phyloP scores from a whole-genome alignment of 257 asterid species.

The Henckelia pumila region DNA sequence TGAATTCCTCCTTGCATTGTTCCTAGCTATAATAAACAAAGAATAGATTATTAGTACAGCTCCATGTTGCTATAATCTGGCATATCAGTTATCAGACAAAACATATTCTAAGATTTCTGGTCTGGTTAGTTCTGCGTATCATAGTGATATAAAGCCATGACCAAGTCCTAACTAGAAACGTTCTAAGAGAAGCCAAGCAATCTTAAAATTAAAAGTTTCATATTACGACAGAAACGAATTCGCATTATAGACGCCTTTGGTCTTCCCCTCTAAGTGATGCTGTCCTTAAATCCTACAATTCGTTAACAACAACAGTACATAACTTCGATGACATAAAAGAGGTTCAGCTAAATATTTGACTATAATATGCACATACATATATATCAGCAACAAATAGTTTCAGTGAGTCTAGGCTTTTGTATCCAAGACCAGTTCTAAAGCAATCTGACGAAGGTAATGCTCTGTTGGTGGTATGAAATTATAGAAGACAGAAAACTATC shows the following conservation, averaged over 20 bases:
- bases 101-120: too few species aligned
- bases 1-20: slow-evolving; percentile 91
- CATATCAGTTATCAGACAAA: not conserved
- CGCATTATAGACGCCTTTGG: not conserved
- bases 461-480: not conserved
- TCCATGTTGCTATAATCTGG: not conserved
- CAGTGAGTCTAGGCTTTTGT: not conserved
- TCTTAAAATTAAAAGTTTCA: too few species aligned
- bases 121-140: too few species aligned
- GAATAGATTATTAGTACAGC: slow-evolving; percentile 12
- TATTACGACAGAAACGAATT: not conserved
- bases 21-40: slow-evolving; percentile 32
- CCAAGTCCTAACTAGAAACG: too few species aligned
- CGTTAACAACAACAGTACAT: not conserved
- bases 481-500: too few species aligned
- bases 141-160: too few species aligned
- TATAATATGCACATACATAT: too few species aligned
- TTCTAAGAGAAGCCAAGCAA: too few species aligned
- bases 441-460: not conserved
- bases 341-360: not conserved
- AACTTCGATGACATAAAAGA: not conserved
- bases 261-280: not conserved
- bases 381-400: not conserved
- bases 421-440: not conserved
- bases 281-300: not conserved